Percentiles rank a stretch among this genome's conserved stretches.
phyloP scores from a whole-genome alignment of 306 rosid genomes.

The Cucurbita ficifolia region DNA sequence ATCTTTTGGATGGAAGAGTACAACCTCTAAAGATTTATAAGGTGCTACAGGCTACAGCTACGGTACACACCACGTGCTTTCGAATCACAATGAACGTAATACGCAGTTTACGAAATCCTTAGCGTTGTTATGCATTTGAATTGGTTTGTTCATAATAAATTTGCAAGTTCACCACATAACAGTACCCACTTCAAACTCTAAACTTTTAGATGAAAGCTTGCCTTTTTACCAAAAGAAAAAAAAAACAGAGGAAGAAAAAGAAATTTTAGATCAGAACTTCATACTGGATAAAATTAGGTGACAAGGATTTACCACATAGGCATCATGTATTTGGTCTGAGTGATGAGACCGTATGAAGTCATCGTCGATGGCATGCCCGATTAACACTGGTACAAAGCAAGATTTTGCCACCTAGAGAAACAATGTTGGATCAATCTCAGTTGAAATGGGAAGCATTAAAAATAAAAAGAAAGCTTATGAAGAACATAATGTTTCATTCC shows the following conservation, averaged over 20 bases:
- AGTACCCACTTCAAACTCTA: neutral
- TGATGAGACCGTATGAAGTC: slow-evolving; percentile 92
- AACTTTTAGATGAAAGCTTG: no score
- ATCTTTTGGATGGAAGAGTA: neutral
- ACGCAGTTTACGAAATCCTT: neutral
- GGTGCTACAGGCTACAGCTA: neutral
- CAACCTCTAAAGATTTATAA: neutral
- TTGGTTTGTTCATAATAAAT: neutral
- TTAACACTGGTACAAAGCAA: slow-evolving; percentile 66
- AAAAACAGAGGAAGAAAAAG: neutral
- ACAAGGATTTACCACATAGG: slow-evolving; percentile 54
- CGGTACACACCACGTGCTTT: neutral
- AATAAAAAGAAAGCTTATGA: neutral
- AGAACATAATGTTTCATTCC: neutral
- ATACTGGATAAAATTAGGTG: neutral
- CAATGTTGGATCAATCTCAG: slow-evolving; percentile 6
- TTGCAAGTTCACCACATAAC: neutral
- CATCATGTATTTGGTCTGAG: slow-evolving; percentile 69
- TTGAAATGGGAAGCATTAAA: neutral
- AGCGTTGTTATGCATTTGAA: neutral
- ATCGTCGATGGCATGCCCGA: slow-evolving; percentile 90
- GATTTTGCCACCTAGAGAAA: slow-evolving; percentile 62
- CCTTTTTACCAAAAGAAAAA: neutral
- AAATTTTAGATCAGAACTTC: neutral
- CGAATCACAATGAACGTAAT: neutral